Evolutionary conservation across 2,329 filamentous ascomycete species (phyloP).

Genomic region (Pleurostoma richardsiae): DNA sequence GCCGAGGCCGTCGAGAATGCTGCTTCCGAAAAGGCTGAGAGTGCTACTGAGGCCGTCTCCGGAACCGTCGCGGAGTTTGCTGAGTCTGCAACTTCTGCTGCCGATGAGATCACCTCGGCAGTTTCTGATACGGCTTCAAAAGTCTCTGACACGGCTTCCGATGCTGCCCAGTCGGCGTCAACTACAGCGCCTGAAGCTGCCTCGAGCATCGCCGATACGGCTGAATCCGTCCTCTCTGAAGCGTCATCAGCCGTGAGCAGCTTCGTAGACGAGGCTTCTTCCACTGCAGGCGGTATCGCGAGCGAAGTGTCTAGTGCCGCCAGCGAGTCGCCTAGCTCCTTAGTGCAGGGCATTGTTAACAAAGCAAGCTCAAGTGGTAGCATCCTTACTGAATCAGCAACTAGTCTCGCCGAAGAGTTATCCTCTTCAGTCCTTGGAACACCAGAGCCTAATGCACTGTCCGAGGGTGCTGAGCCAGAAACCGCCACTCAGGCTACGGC

Average conservation of each 20-base stretch:
- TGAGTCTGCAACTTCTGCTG: constrained; percentile 14
- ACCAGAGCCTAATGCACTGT: not conserved
- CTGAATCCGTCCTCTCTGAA: not conserved
- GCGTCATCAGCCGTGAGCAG: not conserved
- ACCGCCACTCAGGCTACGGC: not conserved
- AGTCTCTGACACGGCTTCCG: no score
- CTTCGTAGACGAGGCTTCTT: not conserved
- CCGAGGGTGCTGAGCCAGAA: constrained; percentile 4
- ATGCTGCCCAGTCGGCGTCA: no score
- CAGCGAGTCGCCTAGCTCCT: not conserved
- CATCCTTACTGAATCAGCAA: not conserved
- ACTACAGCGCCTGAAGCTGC: constrained; percentile 22
- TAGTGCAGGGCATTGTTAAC: not conserved
- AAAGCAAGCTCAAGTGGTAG: not conserved
- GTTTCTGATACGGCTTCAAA: constrained; percentile 4
- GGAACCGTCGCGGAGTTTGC: constrained; percentile 31
- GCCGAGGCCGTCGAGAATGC: constrained; percentile 34
- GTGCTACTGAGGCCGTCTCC: constrained; percentile 14
- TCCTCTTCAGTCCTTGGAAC: constrained; percentile 7
- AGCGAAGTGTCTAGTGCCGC: not conserved
- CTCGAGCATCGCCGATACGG: constrained; percentile 12
- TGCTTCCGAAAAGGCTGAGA: constrained; percentile 13
- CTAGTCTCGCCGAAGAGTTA: constrained; percentile 2
- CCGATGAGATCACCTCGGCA: constrained; percentile 12
- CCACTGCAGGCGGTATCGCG: no score